Evolutionary conservation across 1,284 basidiomycete species (phyloP).

Genomic region (Hymenochaete sp.): DNA sequence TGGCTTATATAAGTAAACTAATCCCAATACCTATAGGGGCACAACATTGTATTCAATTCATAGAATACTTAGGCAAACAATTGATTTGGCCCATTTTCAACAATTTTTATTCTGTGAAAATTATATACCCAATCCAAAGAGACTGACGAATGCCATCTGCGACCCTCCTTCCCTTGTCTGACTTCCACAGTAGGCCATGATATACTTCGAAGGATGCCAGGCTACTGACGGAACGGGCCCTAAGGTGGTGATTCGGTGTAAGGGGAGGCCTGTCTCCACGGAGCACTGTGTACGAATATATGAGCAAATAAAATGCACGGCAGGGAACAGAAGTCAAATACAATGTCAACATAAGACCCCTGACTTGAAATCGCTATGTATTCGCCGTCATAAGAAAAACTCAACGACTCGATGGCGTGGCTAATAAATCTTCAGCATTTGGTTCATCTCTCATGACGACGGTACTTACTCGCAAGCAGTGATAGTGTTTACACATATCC

Average conservation of each 20-base stretch:
- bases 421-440: constrained; percentile 30
- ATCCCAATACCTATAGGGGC: too few species aligned
- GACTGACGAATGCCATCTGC: constrained; percentile 55
- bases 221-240: constrained; percentile 59
- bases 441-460: not conserved
- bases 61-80: too few species aligned
- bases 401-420: constrained; percentile 62
- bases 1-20: too few species aligned
- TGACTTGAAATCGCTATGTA: constrained; percentile 65
- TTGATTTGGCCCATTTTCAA: too few species aligned
- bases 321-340: constrained; percentile 26
- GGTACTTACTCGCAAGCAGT: constrained; percentile 64
- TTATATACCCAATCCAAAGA: constrained; percentile 51
- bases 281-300: constrained; percentile 43
- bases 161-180: constrained; percentile 56
- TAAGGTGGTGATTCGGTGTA: constrained; percentile 60
- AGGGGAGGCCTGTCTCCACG: constrained; percentile 58
- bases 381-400: constrained; percentile 74
- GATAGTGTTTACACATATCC: constrained; percentile 68
- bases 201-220: constrained; percentile 73
- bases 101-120: too few species aligned
- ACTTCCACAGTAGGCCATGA: constrained; percentile 71
- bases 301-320: not conserved
- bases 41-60: too few species aligned
- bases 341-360: constrained; percentile 70